Evolutionary conservation across 2,329 filamentous ascomycete species (phyloP).

Genomic region (Colletotrichum tanaceti): DNA sequence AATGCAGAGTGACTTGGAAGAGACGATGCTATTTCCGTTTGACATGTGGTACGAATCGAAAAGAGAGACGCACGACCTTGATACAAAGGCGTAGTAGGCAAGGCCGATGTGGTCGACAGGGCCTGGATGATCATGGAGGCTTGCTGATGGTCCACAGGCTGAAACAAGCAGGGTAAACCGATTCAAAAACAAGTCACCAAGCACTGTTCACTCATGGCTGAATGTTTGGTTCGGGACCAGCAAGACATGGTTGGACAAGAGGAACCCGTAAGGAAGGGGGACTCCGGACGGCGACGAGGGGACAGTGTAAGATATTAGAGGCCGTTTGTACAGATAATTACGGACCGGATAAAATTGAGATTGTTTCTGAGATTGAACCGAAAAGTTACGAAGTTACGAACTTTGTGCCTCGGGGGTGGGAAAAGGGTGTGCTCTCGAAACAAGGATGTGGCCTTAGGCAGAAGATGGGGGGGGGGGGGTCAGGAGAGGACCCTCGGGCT

Average conservation of each 20-base stretch:
- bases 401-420: neutral
- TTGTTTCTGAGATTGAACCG: too few relatives aligned
- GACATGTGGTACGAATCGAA: neutral
- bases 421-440: constrained; percentile 31
- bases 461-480: constrained; percentile 36
- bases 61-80: neutral
- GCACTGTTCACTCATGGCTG: neutral
- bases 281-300: too few relatives aligned
- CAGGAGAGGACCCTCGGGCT: constrained; percentile 16
- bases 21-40: too few relatives aligned
- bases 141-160: constrained; percentile 6
- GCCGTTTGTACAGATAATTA: neutral
- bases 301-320: neutral
- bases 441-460: constrained; percentile 26
- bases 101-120: neutral
- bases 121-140: neutral
- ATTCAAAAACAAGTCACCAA: neutral
- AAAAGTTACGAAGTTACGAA: constrained; percentile 9
- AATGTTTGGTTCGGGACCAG: constrained; percentile 5
- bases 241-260: neutral
- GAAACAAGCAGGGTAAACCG: constrained; percentile 10
- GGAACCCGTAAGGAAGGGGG: neutral
- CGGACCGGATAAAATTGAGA: neutral
- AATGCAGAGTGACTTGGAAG: neutral
- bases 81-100: neutral